phyloP scores from a whole-genome alignment of 768 basidiomycete genomes.

The Lentinula sp. region DNA sequence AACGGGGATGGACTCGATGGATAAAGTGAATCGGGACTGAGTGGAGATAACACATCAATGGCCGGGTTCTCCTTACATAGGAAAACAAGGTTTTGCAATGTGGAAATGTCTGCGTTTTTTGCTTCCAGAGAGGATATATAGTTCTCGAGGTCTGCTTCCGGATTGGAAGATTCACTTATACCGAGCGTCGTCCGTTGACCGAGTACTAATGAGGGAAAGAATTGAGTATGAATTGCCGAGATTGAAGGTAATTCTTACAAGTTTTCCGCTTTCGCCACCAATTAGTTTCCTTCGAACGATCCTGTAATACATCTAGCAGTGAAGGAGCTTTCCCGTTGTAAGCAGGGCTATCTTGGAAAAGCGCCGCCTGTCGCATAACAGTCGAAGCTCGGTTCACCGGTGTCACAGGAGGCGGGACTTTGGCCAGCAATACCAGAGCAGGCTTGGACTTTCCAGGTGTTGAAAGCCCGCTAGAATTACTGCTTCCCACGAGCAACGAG shows the following conservation, averaged over 20 bases:
- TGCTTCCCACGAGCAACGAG: constrained; percentile 42
- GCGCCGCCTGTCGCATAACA: constrained; percentile 68
- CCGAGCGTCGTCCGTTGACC: constrained; percentile 42
- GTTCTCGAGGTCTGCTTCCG: constrained; percentile 43
- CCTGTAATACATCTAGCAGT: constrained; percentile 64
- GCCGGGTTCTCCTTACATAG: constrained; percentile 59
- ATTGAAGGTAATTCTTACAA: constrained; percentile 37
- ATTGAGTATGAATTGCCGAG: constrained; percentile 4
- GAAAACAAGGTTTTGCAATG: constrained; percentile 61
- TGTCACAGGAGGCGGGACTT: constrained; percentile 46
- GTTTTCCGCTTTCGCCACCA: constrained; percentile 83
- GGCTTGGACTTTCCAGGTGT: constrained; percentile 32
- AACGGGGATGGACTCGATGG: constrained; percentile 58
- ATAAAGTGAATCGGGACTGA: constrained; percentile 43
- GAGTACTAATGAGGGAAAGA: constrained; percentile 30
- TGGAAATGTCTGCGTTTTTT: constrained; percentile 42
- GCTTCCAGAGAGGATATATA: constrained; percentile 50
- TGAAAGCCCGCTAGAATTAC: constrained; percentile 20
- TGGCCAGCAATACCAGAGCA: constrained; percentile 25
- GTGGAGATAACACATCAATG: constrained; percentile 45
- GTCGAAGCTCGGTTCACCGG: constrained; percentile 53
- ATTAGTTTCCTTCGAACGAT: constrained; percentile 59
- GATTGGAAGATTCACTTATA: constrained; percentile 27
- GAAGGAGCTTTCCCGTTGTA: constrained; percentile 46
- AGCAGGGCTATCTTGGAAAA: constrained; percentile 79